A percentile compares a stretch with the other conserved stretches of the same genome.
These are phyloP conservation scores for Phanerochaete carnosa DNA, from an alignment of 768 basidiomycete genomes.

Conservation along the genomic window DNA sequence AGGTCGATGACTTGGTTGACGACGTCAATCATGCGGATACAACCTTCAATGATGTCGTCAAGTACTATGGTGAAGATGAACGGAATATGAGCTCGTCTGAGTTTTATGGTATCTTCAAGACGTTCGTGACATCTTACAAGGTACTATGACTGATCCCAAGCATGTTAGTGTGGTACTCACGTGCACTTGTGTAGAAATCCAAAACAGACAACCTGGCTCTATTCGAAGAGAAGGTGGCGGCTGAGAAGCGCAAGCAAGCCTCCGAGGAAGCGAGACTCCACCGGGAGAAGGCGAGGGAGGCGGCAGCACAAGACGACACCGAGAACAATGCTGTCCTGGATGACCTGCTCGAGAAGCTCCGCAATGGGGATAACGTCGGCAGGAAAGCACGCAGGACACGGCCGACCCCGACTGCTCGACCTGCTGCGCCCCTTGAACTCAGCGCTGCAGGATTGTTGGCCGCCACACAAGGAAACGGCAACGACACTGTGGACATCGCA, in stretches of 20 bases:
- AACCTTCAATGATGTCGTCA: slow-evolving; percentile 80
- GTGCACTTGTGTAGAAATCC: slow-evolving; percentile 64
- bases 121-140: slow-evolving; percentile 91
- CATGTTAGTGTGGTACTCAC: slow-evolving; percentile 13
- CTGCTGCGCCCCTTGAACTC: slow-evolving; percentile 31
- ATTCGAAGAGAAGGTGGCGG: slow-evolving; percentile 65
- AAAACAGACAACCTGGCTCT: slow-evolving; percentile 72
- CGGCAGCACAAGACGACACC: slow-evolving; percentile 37
- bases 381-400: slow-evolving; percentile 52
- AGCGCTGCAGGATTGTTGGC: slow-evolving; percentile 29
- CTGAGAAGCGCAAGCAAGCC: slow-evolving; percentile 66
- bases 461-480: slow-evolving; percentile 26
- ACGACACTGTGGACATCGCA: slow-evolving; percentile 57
- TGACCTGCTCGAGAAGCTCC: slow-evolving; percentile 65
- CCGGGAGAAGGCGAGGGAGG: slow-evolving; percentile 47
- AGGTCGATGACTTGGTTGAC: slow-evolving; percentile 82
- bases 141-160: slow-evolving; percentile 31
- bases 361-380: slow-evolving; percentile 62
- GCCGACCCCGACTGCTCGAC: slow-evolving; percentile 33
- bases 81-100: slow-evolving; percentile 83
- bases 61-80: slow-evolving; percentile 92
- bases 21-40: slow-evolving; percentile 84
- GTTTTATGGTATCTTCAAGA: slow-evolving; percentile 97
- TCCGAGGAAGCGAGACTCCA: slow-evolving; percentile 60
- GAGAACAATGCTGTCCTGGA: slow-evolving; percentile 64